A percentile compares a stretch with the other conserved stretches of the same genome.
phyloP scores from a whole-genome alignment of 805 yeast genomes.

The Starmerella bacillaris region DNA sequence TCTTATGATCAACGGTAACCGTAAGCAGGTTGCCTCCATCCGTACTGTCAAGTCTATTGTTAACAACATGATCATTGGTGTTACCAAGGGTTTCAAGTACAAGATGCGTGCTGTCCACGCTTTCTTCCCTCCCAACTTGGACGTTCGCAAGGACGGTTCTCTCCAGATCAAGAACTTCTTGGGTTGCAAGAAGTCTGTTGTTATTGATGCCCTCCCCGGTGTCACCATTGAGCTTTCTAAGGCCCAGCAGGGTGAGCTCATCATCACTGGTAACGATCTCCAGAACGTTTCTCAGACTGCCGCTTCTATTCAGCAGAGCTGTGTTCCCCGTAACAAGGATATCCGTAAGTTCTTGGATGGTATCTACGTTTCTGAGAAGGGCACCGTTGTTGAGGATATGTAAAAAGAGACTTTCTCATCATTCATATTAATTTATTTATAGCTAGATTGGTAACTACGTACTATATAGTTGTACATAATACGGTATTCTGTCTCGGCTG shows the following conservation, averaged over 20 bases:
- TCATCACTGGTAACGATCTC: slow-evolving; percentile 84
- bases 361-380: slow-evolving; percentile 96
- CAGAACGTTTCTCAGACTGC: slow-evolving; percentile 96
- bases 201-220: slow-evolving; percentile 72
- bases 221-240: slow-evolving; percentile 68
- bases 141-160: slow-evolving; percentile 61
- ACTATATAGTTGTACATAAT: too few species aligned
- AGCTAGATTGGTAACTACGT: too few species aligned
- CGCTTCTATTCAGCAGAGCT: slow-evolving; percentile 94
- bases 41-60: slow-evolving; percentile 96
- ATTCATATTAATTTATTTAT: slow-evolving; percentile 9
- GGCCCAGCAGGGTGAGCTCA: slow-evolving; percentile 83
- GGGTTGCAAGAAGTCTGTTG: slow-evolving; percentile 97
- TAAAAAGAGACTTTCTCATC: too few species aligned
- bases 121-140: slow-evolving; percentile 99
- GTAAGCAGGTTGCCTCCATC: slow-evolving; percentile 99
- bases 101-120: slow-evolving; percentile 99
- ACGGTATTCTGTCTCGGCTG: slow-evolving; percentile 9
- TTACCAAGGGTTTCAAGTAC: slow-evolving; percentile 97
- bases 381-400: slow-evolving; percentile 59
- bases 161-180: slow-evolving; percentile 97
- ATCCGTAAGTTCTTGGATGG: slow-evolving; percentile 99
- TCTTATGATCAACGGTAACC: slow-evolving; percentile 95
- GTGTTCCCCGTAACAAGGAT: slow-evolving; percentile 99
- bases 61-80: slow-evolving; percentile 92